Base-by-base conservation (phyloP, 179 eudicot genomes). In the Beta macrorhiza region DNA sequence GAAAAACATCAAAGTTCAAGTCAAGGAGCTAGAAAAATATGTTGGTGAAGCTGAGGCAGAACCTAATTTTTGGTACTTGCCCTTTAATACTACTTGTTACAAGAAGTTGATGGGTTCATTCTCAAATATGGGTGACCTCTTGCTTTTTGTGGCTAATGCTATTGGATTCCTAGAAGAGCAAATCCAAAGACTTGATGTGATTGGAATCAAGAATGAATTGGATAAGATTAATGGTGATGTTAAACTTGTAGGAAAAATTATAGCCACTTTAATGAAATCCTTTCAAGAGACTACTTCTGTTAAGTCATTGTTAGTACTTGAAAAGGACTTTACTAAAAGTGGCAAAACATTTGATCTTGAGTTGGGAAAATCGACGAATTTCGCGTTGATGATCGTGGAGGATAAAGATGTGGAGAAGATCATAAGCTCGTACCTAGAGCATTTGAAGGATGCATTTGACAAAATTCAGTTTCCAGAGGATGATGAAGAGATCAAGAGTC, bases 31-130 rank as follows among this genome's bases (percentile, higher is more conserved):
- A 11, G 81, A 80, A 42, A 91, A 89, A 65, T 85, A 78, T 80
- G 84, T 87, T 29, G 88, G 65, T 72, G 97, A 93, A 84, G 98
- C 97, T 68, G 94, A 91, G 45, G 84, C 76, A 22, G 98, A 93
- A 82, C 97, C 98, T 59, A 90, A 89, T 53, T 93, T 93, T 76
- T 93, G 98, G 98, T 90, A 89, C 76, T 68, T 86, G 75, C 98
- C 98, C 37, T 93, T 93, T 78, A 76, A 86, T 67, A 55, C 86
- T 83, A 78, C 77, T 76, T 85, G 89, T 47, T 93, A 91, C 68
- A 58, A 75, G 53, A 93, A 87, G 80, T 82, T 93, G 45, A 79
- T 88, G 45, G 83, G 51, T 22, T 88, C 92, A 6, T 77, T 92
- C 63, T 83, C 91, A 45, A 92, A 84, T 79, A 92, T 89, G 85